These are phyloP conservation scores for Pseudocercospora crystallina DNA, from an alignment of 2,329 filamentous ascomycete genomes.

Conservation along the genomic window DNA sequence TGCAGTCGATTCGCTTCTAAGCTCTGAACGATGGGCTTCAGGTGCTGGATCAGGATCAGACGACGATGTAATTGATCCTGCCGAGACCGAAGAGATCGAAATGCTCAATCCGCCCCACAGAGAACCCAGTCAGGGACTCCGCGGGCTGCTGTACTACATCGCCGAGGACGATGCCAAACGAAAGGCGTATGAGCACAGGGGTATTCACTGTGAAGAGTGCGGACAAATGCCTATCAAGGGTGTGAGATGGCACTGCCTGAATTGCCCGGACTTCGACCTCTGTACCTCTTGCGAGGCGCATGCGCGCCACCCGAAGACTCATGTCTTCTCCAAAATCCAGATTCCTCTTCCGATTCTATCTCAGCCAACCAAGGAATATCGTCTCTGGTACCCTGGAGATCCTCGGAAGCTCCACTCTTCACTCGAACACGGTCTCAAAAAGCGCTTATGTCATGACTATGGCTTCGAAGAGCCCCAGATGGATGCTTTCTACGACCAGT, in stretches of 20 bases:
- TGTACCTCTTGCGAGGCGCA: conserved; percentile 83
- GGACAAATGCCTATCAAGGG: conserved; percentile 86
- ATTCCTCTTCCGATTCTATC: conserved; percentile 85
- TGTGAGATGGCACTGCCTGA: conserved; percentile 89
- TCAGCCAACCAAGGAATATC: conserved; percentile 72
- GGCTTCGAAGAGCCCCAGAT: conserved; percentile 76
- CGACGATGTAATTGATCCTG: conserved; percentile 13
- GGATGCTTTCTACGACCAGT: conserved; percentile 95
- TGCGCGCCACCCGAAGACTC: conserved; percentile 73
- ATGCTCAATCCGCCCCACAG: conserved; percentile 11
- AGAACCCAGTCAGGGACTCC: conserved; percentile 34
- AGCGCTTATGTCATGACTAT: conserved; percentile 53
- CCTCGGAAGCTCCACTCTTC: conserved; percentile 68
- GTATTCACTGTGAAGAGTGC: conserved; percentile 89
- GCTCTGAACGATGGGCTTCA: conserved; percentile 8
- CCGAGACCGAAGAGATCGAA: conserved; percentile 30
- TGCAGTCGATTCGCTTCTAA: conserved; percentile 17
- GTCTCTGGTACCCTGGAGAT: conserved; percentile 85
- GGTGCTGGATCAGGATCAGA: conserved; percentile 14
- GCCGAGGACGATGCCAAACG: conserved; percentile 87
- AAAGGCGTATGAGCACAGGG: conserved; percentile 87
- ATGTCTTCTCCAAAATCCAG: conserved; percentile 94
- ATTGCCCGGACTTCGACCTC: conserved; percentile 93
- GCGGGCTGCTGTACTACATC: conserved; percentile 75
- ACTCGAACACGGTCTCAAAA: conserved; percentile 67